Evolutionary conservation across 345 rosid genomes (phyloP).

Genomic region (Physaria fendleri): DNA sequence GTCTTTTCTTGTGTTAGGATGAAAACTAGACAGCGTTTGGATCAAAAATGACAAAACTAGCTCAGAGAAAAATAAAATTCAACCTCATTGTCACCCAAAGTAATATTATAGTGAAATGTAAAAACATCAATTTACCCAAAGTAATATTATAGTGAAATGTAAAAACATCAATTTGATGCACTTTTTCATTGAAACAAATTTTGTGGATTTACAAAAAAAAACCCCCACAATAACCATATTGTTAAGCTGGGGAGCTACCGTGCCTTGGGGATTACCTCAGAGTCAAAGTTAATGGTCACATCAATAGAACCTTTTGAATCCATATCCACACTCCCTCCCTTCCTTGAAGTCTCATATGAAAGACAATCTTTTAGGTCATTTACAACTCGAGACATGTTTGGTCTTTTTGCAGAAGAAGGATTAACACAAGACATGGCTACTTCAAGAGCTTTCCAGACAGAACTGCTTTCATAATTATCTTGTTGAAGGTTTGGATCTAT

Average conservation of each 20-base stretch:
- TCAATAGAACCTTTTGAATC: background rate
- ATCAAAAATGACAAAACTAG: too few relatives aligned
- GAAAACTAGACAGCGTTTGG: too few relatives aligned
- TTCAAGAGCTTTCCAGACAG: slow-evolving; percentile 25
- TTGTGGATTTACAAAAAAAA: too few relatives aligned
- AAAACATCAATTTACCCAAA: too few relatives aligned
- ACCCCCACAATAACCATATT: too few relatives aligned
- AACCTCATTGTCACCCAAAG: too few relatives aligned
- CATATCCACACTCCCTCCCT: background rate
- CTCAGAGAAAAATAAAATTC: too few relatives aligned
- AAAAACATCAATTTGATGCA: too few relatives aligned
- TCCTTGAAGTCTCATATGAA: slow-evolving; percentile 2
- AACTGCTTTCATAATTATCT: slow-evolving; percentile 13
- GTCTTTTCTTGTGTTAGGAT: too few relatives aligned
- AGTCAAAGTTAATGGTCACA: background rate
- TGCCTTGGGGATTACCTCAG: slow-evolving; percentile 8
- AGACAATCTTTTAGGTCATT: slow-evolving; percentile 22
- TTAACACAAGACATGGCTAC: slow-evolving; percentile 22
- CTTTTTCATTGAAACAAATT: too few relatives aligned
- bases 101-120: too few relatives aligned
- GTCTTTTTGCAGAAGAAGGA: slow-evolving; percentile 21
- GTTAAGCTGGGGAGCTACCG: slow-evolving; percentile 9
- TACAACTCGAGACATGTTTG: slow-evolving; percentile 26
- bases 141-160: too few relatives aligned
- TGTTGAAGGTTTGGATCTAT: slow-evolving; percentile 20